Conservation (phyloP, 495 filamentous ascomycete genomes). For the Sabuloglossum arenarium region DNA sequence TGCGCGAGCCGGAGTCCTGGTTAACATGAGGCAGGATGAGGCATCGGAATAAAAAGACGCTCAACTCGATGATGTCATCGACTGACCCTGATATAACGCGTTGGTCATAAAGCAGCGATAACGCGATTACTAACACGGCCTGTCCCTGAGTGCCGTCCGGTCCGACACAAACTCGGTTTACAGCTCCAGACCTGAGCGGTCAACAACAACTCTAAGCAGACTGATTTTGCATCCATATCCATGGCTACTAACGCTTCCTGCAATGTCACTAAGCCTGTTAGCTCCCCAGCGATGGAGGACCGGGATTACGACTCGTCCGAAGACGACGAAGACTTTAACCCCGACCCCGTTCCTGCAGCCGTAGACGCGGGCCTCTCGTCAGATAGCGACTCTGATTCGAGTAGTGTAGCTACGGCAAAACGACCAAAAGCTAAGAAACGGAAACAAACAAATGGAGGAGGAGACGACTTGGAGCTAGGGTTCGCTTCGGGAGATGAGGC, state of each 20-base stretch:
- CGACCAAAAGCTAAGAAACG: background rate
- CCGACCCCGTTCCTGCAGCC: background rate
- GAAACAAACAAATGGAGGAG: background rate
- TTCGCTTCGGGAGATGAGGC: background rate
- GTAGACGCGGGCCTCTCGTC: background rate
- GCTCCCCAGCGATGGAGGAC: background rate
- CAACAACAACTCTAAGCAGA: background rate
- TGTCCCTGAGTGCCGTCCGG: background rate
- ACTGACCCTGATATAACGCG: background rate
- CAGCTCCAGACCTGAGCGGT: background rate
- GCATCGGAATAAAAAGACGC: background rate
- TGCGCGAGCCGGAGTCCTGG: no score
- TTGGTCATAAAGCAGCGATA: background rate
- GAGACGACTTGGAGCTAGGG: background rate
- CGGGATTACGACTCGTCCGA: background rate
- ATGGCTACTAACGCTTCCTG: no score
- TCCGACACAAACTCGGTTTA: background rate
- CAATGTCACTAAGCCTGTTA: no score
- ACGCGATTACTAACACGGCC: background rate
- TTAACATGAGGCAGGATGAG: no score
- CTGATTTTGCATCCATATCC: background rate
- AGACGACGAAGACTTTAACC: background rate
- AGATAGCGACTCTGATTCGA: background rate
- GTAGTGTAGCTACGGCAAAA: background rate
- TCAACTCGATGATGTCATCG: background rate